Evolutionary conservation across 176 grass and related monocot genomes (phyloP).

Genomic region (Thinopyrum elongatum): DNA sequence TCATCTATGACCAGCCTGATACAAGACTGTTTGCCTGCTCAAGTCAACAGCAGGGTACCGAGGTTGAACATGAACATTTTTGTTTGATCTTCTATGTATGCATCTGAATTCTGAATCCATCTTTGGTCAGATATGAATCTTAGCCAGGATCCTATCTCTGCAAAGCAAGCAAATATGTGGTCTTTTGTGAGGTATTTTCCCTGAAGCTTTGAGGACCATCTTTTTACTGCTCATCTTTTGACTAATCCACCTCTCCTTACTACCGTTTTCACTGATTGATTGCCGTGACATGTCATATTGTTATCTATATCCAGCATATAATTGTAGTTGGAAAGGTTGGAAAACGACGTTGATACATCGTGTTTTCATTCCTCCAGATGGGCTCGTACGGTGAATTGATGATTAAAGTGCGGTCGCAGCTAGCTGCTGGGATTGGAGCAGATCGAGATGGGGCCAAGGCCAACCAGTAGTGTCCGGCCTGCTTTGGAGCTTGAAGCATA

Average conservation of each 20-base stretch:
- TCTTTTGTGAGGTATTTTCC: background rate
- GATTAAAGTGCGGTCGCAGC: background rate
- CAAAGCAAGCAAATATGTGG: background rate
- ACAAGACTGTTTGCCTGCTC: too few species aligned
- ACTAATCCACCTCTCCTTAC: background rate
- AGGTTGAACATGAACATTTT: too few species aligned
- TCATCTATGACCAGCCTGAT: too few species aligned
- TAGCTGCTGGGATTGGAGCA: background rate
- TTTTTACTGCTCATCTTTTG: background rate
- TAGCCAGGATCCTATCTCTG: background rate
- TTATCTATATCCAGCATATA: too few species aligned
- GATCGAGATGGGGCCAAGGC: background rate
- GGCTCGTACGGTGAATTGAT: background rate
- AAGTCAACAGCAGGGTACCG: too few species aligned
- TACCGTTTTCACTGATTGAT: background rate
- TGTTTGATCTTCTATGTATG: too few species aligned
- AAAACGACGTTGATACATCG: too few species aligned
- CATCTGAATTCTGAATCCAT: background rate
- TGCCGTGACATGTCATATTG: too few species aligned
- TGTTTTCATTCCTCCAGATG: too few species aligned
- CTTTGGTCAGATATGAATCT: background rate
- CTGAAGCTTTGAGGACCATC: background rate
- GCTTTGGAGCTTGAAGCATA: slow-evolving; percentile 19
- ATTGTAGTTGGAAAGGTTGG: too few species aligned
- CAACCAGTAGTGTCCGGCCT: background rate